Evolutionary conservation across 345 rosid genomes (phyloP), one percentile per base, ranked within the genome.

Genomic region (Arabidopsis arenosa): DNA sequence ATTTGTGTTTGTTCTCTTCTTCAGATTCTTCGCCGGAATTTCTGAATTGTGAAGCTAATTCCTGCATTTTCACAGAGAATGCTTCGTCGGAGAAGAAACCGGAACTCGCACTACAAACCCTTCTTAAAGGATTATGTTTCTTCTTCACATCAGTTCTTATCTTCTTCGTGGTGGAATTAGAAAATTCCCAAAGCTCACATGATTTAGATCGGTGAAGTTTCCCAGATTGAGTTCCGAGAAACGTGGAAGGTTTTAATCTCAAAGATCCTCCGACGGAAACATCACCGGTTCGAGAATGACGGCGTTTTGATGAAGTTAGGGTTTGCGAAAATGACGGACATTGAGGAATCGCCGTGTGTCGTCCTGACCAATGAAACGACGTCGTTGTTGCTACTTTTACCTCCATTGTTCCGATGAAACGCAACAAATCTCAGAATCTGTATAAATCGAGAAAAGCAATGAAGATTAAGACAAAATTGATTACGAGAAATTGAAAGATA

Each of bases 91-190:
- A 79, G 61, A 73, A 79, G 78, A 73, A 60, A 54, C 55, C 65
- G n/a, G 74, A 79, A 66, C 45, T 78, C 28, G 81, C 81, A 28
- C 78, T 79, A 30, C 70, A 79, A 41, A 78, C 81, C 51, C 77
- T 78, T 17, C 77, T 62, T 10, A 78, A 7, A 5, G 81, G 48
- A 32, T 33, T 30, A 9, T 40, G 68, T 39, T 51, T 71, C 51
- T 49, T 52, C 44, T 55, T 40, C 14, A 66, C 23, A 6, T 40
- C 15, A 0, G 75, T 10, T 56, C 40, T 62, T 13, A 17, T 28
- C 45, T 66, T 49, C 8, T 26, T 53, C 12, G 55, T 51, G 6
- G 51, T n/a, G 3, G 58, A 9, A 13, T 45, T 62, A 8, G 60
- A 47, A 6, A 73, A 45, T 35, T 72, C 11, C 70, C 58, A 54